A percentile compares a stretch with the other conserved stretches of the same genome.
Conservation (phyloP, 768 basidiomycete genomes). For the Boletus subparvulus region DNA sequence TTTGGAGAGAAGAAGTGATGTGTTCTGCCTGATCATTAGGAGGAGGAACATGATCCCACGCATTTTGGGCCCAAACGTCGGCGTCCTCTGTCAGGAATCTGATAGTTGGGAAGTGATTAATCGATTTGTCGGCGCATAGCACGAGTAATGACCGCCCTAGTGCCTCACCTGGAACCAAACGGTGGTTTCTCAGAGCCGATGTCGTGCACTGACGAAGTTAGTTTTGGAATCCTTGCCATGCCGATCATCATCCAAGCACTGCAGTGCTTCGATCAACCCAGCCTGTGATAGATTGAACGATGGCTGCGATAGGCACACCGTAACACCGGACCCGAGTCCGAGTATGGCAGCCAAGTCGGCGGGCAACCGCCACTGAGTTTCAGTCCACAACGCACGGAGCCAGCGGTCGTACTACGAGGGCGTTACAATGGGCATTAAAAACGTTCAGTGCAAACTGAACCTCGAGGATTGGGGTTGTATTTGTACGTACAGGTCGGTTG, state of each 20-base stretch:
- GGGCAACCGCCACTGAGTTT: too few relatives aligned
- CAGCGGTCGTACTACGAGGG: not conserved
- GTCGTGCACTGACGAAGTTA: conserved; percentile 67
- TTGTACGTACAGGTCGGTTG: not conserved
- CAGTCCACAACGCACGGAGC: not conserved
- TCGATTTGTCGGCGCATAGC: not conserved
- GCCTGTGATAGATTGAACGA: not conserved
- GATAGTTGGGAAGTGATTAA: not conserved
- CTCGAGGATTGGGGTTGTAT: not conserved
- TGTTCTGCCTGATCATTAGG: conserved; percentile 77
- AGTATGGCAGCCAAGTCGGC: not conserved
- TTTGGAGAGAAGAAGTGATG: conserved; percentile 66
- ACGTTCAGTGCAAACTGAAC: too few relatives aligned
- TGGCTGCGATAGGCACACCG: not conserved
- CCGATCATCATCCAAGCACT: not conserved
- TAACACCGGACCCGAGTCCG: not conserved
- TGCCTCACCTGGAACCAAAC: conserved; percentile 64
- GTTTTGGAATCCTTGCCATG: conserved; percentile 30
- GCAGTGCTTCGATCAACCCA: not conserved
- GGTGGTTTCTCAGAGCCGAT: conserved; percentile 54
- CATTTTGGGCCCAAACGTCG: conserved; percentile 86
- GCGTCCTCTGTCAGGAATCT: conserved; percentile 69
- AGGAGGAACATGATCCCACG: conserved; percentile 89
- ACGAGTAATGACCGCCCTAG: not conserved
- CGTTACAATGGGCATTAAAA: not conserved